Evolutionary conservation across 345 rosid genomes (phyloP), one percentile per base, ranked within the genome.

Genomic region (Citrus medica): DNA sequence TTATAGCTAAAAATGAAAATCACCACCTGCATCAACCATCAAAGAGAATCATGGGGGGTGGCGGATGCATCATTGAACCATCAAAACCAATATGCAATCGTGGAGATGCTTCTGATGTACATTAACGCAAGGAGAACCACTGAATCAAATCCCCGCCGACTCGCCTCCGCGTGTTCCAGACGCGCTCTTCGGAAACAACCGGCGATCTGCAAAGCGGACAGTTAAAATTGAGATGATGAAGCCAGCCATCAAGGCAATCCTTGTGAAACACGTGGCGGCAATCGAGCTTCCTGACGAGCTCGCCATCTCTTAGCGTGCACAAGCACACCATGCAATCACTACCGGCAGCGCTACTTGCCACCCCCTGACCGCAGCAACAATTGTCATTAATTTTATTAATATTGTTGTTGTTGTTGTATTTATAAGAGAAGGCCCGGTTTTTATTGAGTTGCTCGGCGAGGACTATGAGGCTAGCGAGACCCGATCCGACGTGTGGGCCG

Each of bases 201-300:
- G 90, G 86, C 6, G 87, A 83, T 76, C 97, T 87, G 71, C 97
- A 94, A 0, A 94, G 84, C 17, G 97, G 98, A 81, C 97, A 94
- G 7, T 78, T 87, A 76, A 92, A 92, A 40, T 90, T 89, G 55
- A 85, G 89, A 53, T 88, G 91, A 67, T 87, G 84, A 10, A 94
- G 94, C 96, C 98, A 94, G 1, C 93, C 92, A 58, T 94, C 97
- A 16, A 94, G 86, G 83, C 98, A 94, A 38, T 80, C 81, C 80
- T 87, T 94, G 51, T 94, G 98, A 69, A 90, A 94, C 55, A 94
- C 94, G 85, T 94, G 98, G 74, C 92, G 81, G 86, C 98, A 94
- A 35, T 89, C 90, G 3, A 94, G 97, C 86, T 78, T 85, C 86
- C 97, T 86, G 51, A 94, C 96, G 69, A 70, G 84, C 27, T 94